Evolutionary conservation across 2,329 filamentous ascomycete species (phyloP), one percentile per base, ranked within the genome.

Genomic region (Monosporascus sp.): DNA sequence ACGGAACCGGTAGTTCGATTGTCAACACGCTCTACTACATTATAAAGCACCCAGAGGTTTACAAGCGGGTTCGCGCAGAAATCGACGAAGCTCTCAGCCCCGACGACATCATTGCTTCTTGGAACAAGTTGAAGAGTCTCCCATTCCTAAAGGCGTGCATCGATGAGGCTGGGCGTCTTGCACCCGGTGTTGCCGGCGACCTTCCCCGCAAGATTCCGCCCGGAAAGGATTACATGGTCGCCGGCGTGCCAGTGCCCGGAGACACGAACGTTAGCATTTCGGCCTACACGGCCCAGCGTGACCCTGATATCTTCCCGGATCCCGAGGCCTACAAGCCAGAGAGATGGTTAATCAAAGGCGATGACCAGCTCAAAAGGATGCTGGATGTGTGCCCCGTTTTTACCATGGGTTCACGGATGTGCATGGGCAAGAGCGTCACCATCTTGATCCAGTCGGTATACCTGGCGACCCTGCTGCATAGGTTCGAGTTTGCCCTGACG

Each of bases 71-170:
- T n/a, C 50, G 43, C 26, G 27, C 26, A 5, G 50, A 52, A 19
- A 26, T 48, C 9, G 50, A 52, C 50, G 41, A n/a, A 9, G 41
- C 43, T 8, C 20, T 46, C 31, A 19, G 31, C 5, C 44, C 46
- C 5, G 53, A 43, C 19, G 46, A 52, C 6, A 17, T 44, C 19
- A 20, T 48, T 14, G 46, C 49, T 2, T 43, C 38, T 2, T 53
- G 45, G 38, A n/a, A 22, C 26, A 44, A 49, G 24, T 50, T 52
- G n/a, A 50, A 49, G 24, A 34, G 51, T 20, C 20, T 48, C 24
- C 26, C 47, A 17, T 53, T 51, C 50, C 50, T 55, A 8, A 40
- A 52, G 17, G 53, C 53, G n/a, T 52, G 51, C 50, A 47, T 55
- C 50, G 51, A 55, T 26, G 53, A 55, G 47, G 40, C 50, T 2